Conservation (phyloP, 257 asterid species). For the Plantago elongata region DNA sequence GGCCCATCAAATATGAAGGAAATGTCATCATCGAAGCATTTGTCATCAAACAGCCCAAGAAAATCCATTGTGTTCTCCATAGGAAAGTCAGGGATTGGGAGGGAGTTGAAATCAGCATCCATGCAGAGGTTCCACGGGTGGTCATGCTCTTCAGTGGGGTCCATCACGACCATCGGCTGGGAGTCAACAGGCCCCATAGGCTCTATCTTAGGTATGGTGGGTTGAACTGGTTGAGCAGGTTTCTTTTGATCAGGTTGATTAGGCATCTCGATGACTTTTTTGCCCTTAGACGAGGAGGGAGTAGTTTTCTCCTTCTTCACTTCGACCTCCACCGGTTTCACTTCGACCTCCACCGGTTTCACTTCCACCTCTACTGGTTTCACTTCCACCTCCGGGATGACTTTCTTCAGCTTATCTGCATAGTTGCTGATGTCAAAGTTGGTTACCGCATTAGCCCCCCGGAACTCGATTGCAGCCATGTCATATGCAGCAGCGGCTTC, state of each 20-base stretch:
- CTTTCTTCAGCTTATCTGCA: slow-evolving; percentile 38
- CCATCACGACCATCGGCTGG: slow-evolving; percentile 30
- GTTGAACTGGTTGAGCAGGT: slow-evolving; percentile 11
- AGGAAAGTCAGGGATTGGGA: slow-evolving; percentile 40
- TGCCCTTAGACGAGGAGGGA: slow-evolving; percentile 8
- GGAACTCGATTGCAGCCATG: slow-evolving; percentile 70
- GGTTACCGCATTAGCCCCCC: slow-evolving; percentile 79
- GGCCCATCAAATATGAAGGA: slow-evolving; percentile 46
- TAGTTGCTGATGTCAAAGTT: slow-evolving; percentile 77
- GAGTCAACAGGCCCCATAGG: slow-evolving; percentile 21
- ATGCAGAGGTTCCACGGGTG: slow-evolving; percentile 69
- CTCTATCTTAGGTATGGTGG: slow-evolving; percentile 25
- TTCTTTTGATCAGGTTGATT: slow-evolving; percentile 27
- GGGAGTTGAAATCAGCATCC: slow-evolving; percentile 37
- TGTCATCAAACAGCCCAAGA: slow-evolving; percentile 37
- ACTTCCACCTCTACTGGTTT: slow-evolving; percentile 23
- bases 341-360: slow-evolving; percentile 9
- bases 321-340: slow-evolving; percentile 19
- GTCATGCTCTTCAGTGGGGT: slow-evolving; percentile 37
- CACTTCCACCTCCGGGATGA: slow-evolving; percentile 18
- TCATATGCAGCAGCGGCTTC: slow-evolving; percentile 93
- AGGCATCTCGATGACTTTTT: slow-evolving; percentile 17
- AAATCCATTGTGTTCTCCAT: slow-evolving; percentile 40
- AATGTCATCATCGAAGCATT: slow-evolving; percentile 53
- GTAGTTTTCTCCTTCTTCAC: slow-evolving; percentile 9